Base-by-base conservation (phyloP, 2,329 filamentous ascomycete species). In the Delphinella strobiligena region DNA sequence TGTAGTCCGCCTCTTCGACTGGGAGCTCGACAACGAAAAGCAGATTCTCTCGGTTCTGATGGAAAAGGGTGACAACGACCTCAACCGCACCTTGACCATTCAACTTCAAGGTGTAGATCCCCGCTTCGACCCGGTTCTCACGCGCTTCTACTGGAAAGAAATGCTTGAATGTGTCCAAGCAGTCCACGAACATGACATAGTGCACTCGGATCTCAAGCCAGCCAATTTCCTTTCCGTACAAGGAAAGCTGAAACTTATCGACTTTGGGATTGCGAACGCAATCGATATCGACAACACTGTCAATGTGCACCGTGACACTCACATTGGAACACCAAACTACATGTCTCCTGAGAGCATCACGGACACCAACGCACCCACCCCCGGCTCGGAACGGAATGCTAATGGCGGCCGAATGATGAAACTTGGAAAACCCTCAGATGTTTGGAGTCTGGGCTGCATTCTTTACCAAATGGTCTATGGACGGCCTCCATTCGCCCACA, bases 61-160 rank as follows among this genome's bases (percentile, higher is more conserved):
- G 88, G 91, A 98, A 64, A 83, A 94, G 57, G 91, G 91, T 48
- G 91, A 98, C 62, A 77, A 89, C 16, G 91, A 98, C 60, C 74
- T 98, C 53, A 83, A 93, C 55, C 85, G 81, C 40, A 78, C 96
- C 39, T 72, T 98, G 47, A 80, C 78, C 27, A 74, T 79, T 47
- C 54, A 82, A 75, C 54, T 74, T 52, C 84, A 79, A 52, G 52
- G 48, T 0, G 80, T 87, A 45, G 75, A 82, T 39, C 75, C 83
- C 30, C 75, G 72, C 44, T 81, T 98, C 45, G 91, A 98, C 55
- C 73, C 85, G 2, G 83, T 82, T 38, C 95, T 96, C 59, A 86
- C 91, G 10, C 82, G 91, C n/a, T 93, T 84, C 62, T 94, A 94
- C 68, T 98, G 91, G 91, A 91, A 93, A 60, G 91, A 98, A 63